These are phyloP conservation scores for Viridothelium virens DNA, from an alignment of 495 filamentous ascomycete species.

Conservation along the genomic window DNA sequence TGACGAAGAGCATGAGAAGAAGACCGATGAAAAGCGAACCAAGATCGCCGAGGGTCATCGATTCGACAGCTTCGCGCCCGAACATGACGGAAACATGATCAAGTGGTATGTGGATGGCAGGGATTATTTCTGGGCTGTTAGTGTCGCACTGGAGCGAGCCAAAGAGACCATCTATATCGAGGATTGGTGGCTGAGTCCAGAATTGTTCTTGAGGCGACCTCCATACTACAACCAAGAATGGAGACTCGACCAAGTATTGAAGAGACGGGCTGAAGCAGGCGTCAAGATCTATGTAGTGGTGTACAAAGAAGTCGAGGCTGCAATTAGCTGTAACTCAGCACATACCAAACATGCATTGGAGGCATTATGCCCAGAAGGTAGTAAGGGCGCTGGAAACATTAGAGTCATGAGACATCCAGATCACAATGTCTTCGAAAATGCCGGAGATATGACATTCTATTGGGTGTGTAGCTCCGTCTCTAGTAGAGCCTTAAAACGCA, in stretches of 20 bases:
- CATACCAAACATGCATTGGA: constrained; percentile 88
- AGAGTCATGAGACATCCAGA: constrained; percentile 86
- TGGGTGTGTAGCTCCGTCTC: constrained; percentile 44
- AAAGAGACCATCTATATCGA: constrained; percentile 91
- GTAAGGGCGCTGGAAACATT: constrained; percentile 78
- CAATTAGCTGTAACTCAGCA: constrained; percentile 81
- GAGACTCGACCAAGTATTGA: constrained; percentile 78
- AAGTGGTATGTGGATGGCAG: constrained; percentile 97
- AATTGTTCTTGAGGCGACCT: constrained; percentile 82
- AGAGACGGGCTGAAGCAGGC: constrained; percentile 79
- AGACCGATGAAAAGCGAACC: constrained; percentile 70
- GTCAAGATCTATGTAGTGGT: constrained; percentile 93
- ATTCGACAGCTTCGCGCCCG: constrained; percentile 81
- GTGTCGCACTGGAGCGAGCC: constrained; percentile 73
- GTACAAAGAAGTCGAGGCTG: constrained; percentile 81
- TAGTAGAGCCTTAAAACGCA: not conserved
- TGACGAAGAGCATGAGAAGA: constrained; percentile 84
- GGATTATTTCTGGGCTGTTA: constrained; percentile 92
- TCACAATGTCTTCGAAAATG: constrained; percentile 90
- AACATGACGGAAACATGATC: constrained; percentile 72
- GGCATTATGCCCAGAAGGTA: constrained; percentile 69
- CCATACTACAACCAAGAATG: constrained; percentile 75
- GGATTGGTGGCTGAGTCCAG: constrained; percentile 95
- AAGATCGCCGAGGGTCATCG: constrained; percentile 66
- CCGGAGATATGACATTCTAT: constrained; percentile 93